phyloP scores from a whole-genome alignment of 1,139 yeast genomes.

The Hansenula sp. region DNA sequence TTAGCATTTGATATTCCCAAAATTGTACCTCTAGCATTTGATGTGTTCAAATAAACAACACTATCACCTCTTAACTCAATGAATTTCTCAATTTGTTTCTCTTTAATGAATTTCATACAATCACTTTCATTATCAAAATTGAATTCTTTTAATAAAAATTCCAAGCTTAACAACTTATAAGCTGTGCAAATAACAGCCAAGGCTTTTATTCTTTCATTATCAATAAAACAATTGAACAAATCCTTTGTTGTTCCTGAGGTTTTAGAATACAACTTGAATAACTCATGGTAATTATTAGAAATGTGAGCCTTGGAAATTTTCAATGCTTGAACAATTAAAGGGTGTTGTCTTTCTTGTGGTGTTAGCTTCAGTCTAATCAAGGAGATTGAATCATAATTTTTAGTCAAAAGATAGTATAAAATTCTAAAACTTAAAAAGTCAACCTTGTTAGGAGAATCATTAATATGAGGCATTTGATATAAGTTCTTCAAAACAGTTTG shows the following conservation, averaged over 20 bases:
- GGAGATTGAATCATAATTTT: constrained; percentile 42
- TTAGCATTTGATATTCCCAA: constrained; percentile 41
- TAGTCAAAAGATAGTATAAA: constrained; percentile 78
- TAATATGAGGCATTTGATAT: constrained; percentile 40
- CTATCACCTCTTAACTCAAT: constrained; percentile 31
- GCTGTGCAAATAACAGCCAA: constrained; percentile 56
- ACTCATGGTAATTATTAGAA: constrained; percentile 47
- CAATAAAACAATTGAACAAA: constrained; percentile 43
- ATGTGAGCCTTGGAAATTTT: constrained; percentile 38
- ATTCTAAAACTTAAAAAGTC: constrained; percentile 77
- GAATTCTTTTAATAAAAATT: constrained; percentile 44
- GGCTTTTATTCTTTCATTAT: constrained; percentile 58
- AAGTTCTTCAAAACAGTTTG: constrained; percentile 72
- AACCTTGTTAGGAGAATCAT: constrained; percentile 35
- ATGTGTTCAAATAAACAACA: constrained; percentile 30
- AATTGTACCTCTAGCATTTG: constrained; percentile 44
- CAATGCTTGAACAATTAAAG: constrained; percentile 38
- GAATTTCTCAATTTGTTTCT: constrained; percentile 36
- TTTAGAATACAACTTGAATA: constrained; percentile 41
- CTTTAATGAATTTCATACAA: constrained; percentile 37
- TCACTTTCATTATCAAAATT: constrained; percentile 36
- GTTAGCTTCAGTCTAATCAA: constrained; percentile 27
- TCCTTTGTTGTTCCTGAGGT: constrained; percentile 31
- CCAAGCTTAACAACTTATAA: constrained; percentile 51
- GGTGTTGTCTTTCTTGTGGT: constrained; percentile 22